Evolutionary conservation across 169 alveolate genomes (phyloP), one percentile per base, ranked within the genome.

Genomic region (Plasmodium chabaudi): DNA sequence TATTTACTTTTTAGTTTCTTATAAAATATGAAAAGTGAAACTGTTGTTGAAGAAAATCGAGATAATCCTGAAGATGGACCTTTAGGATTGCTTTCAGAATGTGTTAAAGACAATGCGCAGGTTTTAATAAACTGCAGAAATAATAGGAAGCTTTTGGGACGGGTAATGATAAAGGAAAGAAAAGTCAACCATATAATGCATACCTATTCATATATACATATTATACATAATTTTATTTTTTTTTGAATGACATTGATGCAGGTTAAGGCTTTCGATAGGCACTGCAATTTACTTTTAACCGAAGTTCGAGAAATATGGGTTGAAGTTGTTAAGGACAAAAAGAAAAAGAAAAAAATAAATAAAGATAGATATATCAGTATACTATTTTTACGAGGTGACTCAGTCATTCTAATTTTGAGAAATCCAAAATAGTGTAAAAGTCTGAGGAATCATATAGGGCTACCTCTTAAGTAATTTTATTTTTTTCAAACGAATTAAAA

Each of bases 301-400:
- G 98, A 97, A 72, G 99, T 97, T 9, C 89, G 99, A 23, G 99
- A 98, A 95, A 97, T 98, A 97, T 98, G 99, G 99, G 96, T 98
- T 9, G 99, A 98, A 60, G 87, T 96, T 2, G 96, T 91, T 17
- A 96, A 96, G 56, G 96, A 97, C 51, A 96, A 97, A 67, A 98
- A 97, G 15, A 95, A 97, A 68, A 95, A 98, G 55, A 93, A 92
- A 70, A 91, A 73, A 77, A 94, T 97, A 64, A 98, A 97, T 93
- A 98, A 97, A 94, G 99, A 98, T 93, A 93, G 99, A 72, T 97
- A 94, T 91, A 97, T 98, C 10, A 94, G 99, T 25, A 98, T 97
- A 90, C 94, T 98, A 91, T 98, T 98, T 95, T 96, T 98, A 74
- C 93, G 99, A 87, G 99, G 99, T 1, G 99, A 98, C 88, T 97